Evolutionary conservation across 1,284 basidiomycete species (phyloP).

Genomic region (Trichosporon coremiiforme): DNA sequence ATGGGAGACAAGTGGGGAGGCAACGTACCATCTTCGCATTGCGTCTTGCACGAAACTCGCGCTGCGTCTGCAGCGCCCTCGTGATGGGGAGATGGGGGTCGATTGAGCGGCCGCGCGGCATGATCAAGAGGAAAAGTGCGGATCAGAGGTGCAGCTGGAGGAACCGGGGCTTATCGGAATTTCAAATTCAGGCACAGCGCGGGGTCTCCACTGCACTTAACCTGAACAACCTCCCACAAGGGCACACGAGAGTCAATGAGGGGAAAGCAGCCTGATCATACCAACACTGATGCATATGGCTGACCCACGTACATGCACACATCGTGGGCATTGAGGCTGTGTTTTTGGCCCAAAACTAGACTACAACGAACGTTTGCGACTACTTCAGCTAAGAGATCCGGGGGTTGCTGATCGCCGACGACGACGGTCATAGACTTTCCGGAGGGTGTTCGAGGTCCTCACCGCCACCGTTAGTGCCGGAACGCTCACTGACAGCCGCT

Average conservation of each 20-base stretch:
- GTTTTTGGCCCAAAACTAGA: too few relatives aligned
- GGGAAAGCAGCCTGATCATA: too few relatives aligned
- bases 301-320: too few relatives aligned
- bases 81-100: conserved; percentile 13
- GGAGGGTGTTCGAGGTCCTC: not conserved
- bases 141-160: not conserved
- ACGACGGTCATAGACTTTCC: not conserved
- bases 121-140: not conserved
- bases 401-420: not conserved
- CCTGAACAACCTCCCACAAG: not conserved
- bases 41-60: not conserved
- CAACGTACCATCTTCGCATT: conserved; percentile 2
- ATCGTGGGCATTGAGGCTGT: too few relatives aligned
- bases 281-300: too few relatives aligned
- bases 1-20: not conserved
- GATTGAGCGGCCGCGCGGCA: conserved; percentile 1
- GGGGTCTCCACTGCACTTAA: not conserved
- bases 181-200: not conserved
- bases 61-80: conserved; percentile 8
- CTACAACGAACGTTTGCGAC: not conserved
- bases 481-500: not conserved
- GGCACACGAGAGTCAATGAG: too few relatives aligned
- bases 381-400: not conserved
- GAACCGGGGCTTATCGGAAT: not conserved
- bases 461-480: not conserved